Evolutionary conservation across 1,284 basidiomycete species (phyloP).

Genomic region (Malassezia nana): DNA sequence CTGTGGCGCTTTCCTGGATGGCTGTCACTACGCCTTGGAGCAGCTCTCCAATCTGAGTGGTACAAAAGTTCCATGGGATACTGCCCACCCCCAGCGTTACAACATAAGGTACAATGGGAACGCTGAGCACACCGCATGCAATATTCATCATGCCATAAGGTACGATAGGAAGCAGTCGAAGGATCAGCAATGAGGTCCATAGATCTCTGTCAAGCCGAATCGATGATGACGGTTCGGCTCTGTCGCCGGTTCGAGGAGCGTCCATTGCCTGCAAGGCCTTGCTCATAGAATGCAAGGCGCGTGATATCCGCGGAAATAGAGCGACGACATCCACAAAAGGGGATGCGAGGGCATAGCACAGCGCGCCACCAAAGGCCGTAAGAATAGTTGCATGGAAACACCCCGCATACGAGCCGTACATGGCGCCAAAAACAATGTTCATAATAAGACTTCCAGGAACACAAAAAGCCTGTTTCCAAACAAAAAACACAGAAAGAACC

Average conservation of each 20-base stretch:
- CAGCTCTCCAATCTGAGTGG: slow-evolving; percentile 42
- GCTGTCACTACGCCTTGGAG: slow-evolving; percentile 39
- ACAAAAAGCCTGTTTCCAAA: slow-evolving; percentile 46
- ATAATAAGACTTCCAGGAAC: slow-evolving; percentile 44
- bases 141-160: slow-evolving; percentile 48
- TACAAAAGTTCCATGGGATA: slow-evolving; percentile 46
- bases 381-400: slow-evolving; percentile 38
- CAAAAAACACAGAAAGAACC: slow-evolving; percentile 38
- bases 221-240: not conserved
- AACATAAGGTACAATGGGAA: slow-evolving; percentile 40
- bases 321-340: slow-evolving; percentile 33
- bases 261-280: slow-evolving; percentile 20
- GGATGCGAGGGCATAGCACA: slow-evolving; percentile 39
- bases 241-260: not conserved
- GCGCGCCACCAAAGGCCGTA: slow-evolving; percentile 40
- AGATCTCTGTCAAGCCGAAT: slow-evolving; percentile 19
- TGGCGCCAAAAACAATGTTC: slow-evolving; percentile 46
- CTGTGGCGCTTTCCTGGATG: slow-evolving; percentile 10
- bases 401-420: slow-evolving; percentile 43
- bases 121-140: slow-evolving; percentile 40
- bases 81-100: slow-evolving; percentile 38
- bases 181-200: slow-evolving; percentile 39
- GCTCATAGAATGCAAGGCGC: slow-evolving; percentile 37
- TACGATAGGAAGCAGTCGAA: slow-evolving; percentile 43
- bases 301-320: slow-evolving; percentile 34